Base-by-base conservation (phyloP, 2,329 filamentous ascomycete species). In the Alternaria triticina region DNA sequence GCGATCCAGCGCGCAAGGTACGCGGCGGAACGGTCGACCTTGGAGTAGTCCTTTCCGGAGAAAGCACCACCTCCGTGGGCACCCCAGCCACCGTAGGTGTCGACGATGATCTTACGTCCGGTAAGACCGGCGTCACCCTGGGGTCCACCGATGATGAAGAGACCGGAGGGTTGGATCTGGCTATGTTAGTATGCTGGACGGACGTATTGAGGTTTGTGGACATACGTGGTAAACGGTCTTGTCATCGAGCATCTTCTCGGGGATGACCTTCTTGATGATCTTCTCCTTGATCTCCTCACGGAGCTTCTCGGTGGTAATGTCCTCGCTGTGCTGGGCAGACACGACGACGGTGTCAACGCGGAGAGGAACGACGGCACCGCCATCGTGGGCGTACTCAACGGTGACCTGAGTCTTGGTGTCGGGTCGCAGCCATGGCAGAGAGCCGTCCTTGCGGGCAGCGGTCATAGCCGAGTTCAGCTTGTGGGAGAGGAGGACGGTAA, bases 351-450 rank as follows among this genome's bases (percentile, higher is more conserved):
- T 98, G 89, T 99, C 92, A 67, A 98, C 96, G 77, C 94, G 90
- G 79, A 92, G 86, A 75, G 96, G 96, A 70, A 97, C 86, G 77
- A 99, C 96, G 70, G 94, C 96, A 81, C 96, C 94, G 80, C 90
- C 89, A 81, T 99, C 96, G 84, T 98, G 93, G 84, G 93, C 92
- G 87, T 99, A 99, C 89, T 99, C 96, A 78, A 99, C 87, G 71
- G 96, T 99, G 83, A 99, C 95, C 86, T 99, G 96, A 70, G 96
- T 99, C 92, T 99, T 99, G 86, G 96, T 99, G 85, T 99, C 96
- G 70, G 96, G 96, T 81, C 95, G 90, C 79, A 99, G 88, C 96
- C 96, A 99, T 66, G 95, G 91, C 68, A 97, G 88, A 80, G 87
- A 87, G 77, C 96, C 96, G 80, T 97, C 89, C 71, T 92, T 91